Conservation (phyloP, 768 basidiomycete genomes). For the Antrodiella citrinella region DNA sequence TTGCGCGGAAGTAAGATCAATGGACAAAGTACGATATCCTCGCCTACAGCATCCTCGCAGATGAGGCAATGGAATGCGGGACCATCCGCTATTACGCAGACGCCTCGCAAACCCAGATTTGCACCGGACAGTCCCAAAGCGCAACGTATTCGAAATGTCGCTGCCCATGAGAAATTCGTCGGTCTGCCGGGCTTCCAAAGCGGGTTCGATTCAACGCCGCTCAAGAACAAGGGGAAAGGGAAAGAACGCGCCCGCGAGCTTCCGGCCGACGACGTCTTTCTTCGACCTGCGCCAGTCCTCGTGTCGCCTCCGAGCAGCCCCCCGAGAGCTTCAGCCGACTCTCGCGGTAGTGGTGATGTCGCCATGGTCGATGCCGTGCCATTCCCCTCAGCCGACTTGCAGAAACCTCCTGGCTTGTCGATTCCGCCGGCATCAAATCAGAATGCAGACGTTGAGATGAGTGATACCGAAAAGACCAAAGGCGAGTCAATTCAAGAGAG, state of each 20-base stretch:
- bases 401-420: conserved; percentile 3
- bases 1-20: conserved; percentile 33
- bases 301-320: conserved; percentile 18
- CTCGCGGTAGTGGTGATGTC: not conserved
- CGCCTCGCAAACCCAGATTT: conserved; percentile 31
- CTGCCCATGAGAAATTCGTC: conserved; percentile 2
- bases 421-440: not conserved
- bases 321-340: not conserved
- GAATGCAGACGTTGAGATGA: conserved; percentile 16
- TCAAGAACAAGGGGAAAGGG: conserved; percentile 12
- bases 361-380: not conserved
- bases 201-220: not conserved
- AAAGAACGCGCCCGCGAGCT: conserved; percentile 1
- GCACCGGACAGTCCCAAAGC: conserved; percentile 7
- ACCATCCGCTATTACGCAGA: conserved; percentile 25
- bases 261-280: conserved; percentile 9
- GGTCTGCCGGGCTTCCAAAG: not conserved
- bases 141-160: not conserved
- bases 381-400: not conserved
- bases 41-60: conserved; percentile 24
- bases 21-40: conserved; percentile 30
- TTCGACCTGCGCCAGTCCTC: conserved; percentile 4
- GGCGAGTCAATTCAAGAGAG: conserved; percentile 26
- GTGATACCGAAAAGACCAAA: conserved; percentile 11
- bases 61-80: conserved; percentile 8